phyloP scores from a whole-genome alignment of 352 stramenopile genomes.

The Achlya hypogyna region DNA sequence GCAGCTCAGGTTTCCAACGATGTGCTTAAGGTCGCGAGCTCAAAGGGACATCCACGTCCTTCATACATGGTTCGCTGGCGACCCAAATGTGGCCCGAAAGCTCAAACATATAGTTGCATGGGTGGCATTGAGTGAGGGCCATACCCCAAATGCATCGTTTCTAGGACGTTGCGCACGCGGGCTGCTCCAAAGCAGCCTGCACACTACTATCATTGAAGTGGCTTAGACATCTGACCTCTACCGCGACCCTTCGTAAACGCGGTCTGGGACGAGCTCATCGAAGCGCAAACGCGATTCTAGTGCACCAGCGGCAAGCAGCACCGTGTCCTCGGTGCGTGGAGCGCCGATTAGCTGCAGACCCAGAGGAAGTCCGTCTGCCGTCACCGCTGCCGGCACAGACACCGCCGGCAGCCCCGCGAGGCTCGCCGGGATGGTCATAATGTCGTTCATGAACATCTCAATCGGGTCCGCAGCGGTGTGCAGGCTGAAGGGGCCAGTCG shows the following conservation, averaged over 20 bases:
- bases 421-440: conserved; percentile 87
- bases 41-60: too few relatives aligned
- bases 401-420: conserved; percentile 81
- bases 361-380: conserved; percentile 48
- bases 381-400: conserved; percentile 63
- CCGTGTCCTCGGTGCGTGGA: conserved; percentile 43
- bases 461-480: conserved; percentile 63
- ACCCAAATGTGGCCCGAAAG: too few relatives aligned
- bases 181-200: too few relatives aligned
- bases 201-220: background rate
- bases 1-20: too few relatives aligned
- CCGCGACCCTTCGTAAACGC: conserved; percentile 37
- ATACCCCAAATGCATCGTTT: too few relatives aligned
- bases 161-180: too few relatives aligned
- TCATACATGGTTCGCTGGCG: too few relatives aligned
- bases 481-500: conserved; percentile 65
- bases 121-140: too few relatives aligned
- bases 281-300: conserved; percentile 55
- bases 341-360: conserved; percentile 72
- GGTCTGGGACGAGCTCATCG: conserved; percentile 30
- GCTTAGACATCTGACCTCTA: conserved; percentile 22
- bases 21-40: too few relatives aligned
- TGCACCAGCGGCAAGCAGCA: conserved; percentile 53
- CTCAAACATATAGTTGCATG: too few relatives aligned
- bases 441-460: conserved; percentile 86